These are phyloP conservation scores for Colletotrichum eremochloae DNA, from an alignment of 2,329 filamentous ascomycete genomes.

Conservation along the genomic window DNA sequence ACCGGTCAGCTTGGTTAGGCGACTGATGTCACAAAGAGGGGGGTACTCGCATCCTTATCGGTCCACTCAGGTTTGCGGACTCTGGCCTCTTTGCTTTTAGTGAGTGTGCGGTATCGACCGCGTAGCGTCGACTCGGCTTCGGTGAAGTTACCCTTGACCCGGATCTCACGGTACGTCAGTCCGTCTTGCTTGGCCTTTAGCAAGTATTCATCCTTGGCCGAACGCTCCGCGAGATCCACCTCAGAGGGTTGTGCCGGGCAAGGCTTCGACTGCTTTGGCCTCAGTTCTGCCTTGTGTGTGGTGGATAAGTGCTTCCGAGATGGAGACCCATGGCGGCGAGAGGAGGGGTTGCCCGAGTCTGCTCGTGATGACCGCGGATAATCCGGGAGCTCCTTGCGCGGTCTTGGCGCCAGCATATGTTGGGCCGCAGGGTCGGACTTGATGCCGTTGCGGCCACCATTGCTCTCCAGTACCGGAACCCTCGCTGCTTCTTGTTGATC, in stretches of 20 bases:
- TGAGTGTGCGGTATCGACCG: slow-evolving; percentile 75
- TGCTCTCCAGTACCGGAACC: background rate
- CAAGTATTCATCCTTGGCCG: slow-evolving; percentile 62
- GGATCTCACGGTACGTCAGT: slow-evolving; percentile 76
- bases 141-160: slow-evolving; percentile 63
- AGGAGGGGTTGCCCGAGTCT: background rate
- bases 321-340: background rate
- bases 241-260: slow-evolving; percentile 10
- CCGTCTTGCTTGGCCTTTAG: slow-evolving; percentile 67
- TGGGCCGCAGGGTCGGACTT: slow-evolving; percentile 3
- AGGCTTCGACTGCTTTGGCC: slow-evolving; percentile 28
- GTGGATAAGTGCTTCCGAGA: background rate
- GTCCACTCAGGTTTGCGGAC: slow-evolving; percentile 77
- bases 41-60: slow-evolving; percentile 70
- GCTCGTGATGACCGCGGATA: slow-evolving; percentile 23
- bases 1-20: slow-evolving; percentile 1
- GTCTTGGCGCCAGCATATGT: slow-evolving; percentile 14
- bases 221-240: slow-evolving; percentile 25
- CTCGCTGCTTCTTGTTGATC: background rate
- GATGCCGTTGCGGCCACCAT: background rate
- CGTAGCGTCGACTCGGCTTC: slow-evolving; percentile 81
- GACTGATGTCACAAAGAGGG: background rate
- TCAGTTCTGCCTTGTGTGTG: slow-evolving; percentile 20
- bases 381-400: slow-evolving; percentile 36
- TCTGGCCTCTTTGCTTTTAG: slow-evolving; percentile 71